phyloP scores from a whole-genome alignment of 257 asterid species.

The Lycium ferocissimum region DNA sequence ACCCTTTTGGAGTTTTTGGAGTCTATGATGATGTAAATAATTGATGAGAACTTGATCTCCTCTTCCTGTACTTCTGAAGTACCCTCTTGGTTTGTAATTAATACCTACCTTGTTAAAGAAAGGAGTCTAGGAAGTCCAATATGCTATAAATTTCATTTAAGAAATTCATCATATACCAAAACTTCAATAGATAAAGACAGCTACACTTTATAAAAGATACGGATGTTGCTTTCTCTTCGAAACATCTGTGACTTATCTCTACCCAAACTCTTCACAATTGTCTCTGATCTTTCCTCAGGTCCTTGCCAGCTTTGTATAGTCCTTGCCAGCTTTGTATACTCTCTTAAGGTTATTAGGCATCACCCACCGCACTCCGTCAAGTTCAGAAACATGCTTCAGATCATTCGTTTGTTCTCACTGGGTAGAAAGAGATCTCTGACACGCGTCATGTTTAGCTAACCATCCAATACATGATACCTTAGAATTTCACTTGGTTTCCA shows the following conservation, averaged over 20 bases:
- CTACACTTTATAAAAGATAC: neutral
- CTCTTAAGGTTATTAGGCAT: neutral
- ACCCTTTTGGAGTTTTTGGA: neutral
- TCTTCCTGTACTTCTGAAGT: neutral
- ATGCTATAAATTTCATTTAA: too few species aligned
- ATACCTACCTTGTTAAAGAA: neutral
- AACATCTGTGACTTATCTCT: neutral
- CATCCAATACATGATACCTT: neutral
- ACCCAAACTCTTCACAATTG: neutral
- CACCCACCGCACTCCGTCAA: neutral
- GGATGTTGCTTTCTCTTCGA: neutral
- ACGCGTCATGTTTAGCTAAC: neutral
- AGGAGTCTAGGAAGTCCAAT: neutral
- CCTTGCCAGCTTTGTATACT: neutral
- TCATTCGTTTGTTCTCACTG: neutral
- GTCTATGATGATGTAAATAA: neutral
- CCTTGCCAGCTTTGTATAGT: slow-evolving; percentile 2
- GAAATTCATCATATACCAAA: neutral
- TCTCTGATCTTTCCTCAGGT: neutral
- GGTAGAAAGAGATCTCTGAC: neutral
- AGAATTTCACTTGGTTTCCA: neutral
- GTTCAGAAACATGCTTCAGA: neutral
- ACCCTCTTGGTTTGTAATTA: neutral
- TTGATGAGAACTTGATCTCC: neutral
- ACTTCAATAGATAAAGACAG: neutral